These are phyloP conservation scores for Leishmania tropica DNA, from an alignment of 208 protist genomes.

Conservation along the genomic window DNA sequence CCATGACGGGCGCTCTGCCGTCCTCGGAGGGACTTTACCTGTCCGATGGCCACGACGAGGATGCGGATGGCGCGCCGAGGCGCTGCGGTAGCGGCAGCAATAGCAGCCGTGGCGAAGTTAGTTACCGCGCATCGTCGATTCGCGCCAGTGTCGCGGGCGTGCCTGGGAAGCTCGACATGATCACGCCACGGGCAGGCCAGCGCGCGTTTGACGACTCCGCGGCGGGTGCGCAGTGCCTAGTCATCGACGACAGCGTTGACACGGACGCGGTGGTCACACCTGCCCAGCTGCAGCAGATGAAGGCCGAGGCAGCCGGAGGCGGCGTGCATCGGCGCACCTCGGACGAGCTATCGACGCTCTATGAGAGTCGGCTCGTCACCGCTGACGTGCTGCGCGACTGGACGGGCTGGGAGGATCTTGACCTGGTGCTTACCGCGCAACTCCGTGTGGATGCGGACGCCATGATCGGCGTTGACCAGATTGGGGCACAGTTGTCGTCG, in stretches of 20 bases:
- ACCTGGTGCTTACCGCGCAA: constrained; percentile 63
- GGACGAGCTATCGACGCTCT: constrained; percentile 4
- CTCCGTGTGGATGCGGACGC: constrained; percentile 63
- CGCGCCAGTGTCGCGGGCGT: neutral
- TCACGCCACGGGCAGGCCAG: neutral
- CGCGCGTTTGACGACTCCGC: neutral
- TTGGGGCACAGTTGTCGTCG: constrained; percentile 53
- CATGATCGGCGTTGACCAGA: constrained; percentile 63
- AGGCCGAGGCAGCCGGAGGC: neutral
- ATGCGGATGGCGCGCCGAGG: neutral
- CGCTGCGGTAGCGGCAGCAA: neutral
- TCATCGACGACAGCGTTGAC: constrained; percentile 11
- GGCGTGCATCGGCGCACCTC: neutral
- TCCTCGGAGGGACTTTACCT: neutral
- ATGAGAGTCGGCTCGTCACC: constrained; percentile 42
- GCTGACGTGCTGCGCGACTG: constrained; percentile 70
- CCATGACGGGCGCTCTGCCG: neutral
- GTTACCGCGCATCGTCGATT: constrained; percentile 6
- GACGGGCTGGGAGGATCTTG: constrained; percentile 79
- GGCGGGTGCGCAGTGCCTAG: constrained; percentile 5
- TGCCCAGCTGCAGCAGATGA: constrained; percentile 8
- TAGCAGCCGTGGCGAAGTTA: neutral
- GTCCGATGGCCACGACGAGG: neutral
- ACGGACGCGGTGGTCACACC: constrained; percentile 5
- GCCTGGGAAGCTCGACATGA: neutral